Percentiles rank a stretch among this genome's conserved stretches.
Conservation (phyloP, 2,329 filamentous ascomycete genomes). For the Zasmidium cellare region DNA sequence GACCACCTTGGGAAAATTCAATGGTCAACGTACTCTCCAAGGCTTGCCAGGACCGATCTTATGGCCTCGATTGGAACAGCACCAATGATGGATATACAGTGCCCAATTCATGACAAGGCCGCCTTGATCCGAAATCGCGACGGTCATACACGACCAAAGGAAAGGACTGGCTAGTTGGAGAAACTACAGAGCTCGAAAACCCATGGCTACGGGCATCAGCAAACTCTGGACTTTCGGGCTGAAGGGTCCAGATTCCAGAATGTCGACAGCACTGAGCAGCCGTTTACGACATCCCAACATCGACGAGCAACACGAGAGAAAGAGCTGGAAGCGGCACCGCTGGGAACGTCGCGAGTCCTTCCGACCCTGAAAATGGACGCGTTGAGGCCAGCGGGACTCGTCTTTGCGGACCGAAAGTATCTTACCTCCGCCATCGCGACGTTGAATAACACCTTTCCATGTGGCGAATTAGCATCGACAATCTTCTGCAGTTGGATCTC, state of each 20-base stretch:
- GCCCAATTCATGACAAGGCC: neutral
- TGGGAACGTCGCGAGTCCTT: neutral
- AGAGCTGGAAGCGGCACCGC: neutral
- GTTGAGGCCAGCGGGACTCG: neutral
- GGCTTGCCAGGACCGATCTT: neutral
- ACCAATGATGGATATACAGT: neutral
- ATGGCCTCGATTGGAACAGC: neutral
- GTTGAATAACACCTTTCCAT: conserved; percentile 5
- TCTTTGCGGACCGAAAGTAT: neutral
- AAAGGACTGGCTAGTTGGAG: neutral
- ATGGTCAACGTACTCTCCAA: neutral
- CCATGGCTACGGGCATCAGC: neutral
- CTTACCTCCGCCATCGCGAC: neutral
- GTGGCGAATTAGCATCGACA: conserved; percentile 21
- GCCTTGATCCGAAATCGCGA: neutral
- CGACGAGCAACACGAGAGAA: neutral
- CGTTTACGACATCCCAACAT: neutral
- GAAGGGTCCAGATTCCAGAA: neutral
- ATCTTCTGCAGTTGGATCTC: neutral
- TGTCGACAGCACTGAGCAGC: neutral
- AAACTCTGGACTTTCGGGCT: neutral
- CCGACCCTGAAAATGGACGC: neutral
- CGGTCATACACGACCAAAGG: neutral
- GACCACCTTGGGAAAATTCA: neutral
- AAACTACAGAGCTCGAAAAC: neutral